Evolutionary conservation across 75 land plant genomes (phyloP).

Genomic region (Adiantum capillusveneris): DNA sequence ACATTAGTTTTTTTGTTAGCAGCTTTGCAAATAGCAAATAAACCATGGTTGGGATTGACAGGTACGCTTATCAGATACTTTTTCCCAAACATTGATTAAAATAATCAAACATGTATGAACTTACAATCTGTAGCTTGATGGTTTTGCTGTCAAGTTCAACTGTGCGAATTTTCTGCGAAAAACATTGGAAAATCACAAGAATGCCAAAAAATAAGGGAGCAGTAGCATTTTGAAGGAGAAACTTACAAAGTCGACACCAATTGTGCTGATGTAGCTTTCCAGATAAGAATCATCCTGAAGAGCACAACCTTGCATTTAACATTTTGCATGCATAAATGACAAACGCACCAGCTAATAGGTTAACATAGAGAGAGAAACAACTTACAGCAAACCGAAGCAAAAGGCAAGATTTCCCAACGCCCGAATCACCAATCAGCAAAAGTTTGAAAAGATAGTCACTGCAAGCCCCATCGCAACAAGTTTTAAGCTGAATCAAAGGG

Average conservation of each 20-base stretch:
- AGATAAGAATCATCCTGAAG: conserved; percentile 73
- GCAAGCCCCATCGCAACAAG: conserved; percentile 5
- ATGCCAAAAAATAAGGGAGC: not conserved
- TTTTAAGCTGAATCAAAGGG: no score
- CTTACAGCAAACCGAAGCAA: conserved; percentile 63
- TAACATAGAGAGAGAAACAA: not conserved
- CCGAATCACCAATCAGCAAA: conserved; percentile 69
- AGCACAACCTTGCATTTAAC: no score
- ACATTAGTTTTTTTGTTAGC: no score
- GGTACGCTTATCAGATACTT: no score
- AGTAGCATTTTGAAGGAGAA: not conserved
- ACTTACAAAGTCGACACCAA: conserved; percentile 84
- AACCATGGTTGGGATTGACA: no score
- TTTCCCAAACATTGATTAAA: no score
- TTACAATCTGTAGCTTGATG: conserved; percentile 89
- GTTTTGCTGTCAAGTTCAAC: conserved; percentile 92
- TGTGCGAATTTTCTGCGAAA: conserved; percentile 59
- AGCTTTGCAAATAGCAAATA: no score
- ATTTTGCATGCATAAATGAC: no score
- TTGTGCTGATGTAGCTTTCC: conserved; percentile 82
- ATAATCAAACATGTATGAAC: no score
- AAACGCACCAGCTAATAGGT: no score
- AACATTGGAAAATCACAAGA: not conserved
- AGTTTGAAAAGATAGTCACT: conserved; percentile 78
- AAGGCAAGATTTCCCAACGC: conserved; percentile 68